A percentile compares a stretch with the other conserved stretches of the same genome.
These are phyloP conservation scores for Fusarium sp. DNA, from an alignment of 2,329 filamentous ascomycete genomes.

Conservation along the genomic window DNA sequence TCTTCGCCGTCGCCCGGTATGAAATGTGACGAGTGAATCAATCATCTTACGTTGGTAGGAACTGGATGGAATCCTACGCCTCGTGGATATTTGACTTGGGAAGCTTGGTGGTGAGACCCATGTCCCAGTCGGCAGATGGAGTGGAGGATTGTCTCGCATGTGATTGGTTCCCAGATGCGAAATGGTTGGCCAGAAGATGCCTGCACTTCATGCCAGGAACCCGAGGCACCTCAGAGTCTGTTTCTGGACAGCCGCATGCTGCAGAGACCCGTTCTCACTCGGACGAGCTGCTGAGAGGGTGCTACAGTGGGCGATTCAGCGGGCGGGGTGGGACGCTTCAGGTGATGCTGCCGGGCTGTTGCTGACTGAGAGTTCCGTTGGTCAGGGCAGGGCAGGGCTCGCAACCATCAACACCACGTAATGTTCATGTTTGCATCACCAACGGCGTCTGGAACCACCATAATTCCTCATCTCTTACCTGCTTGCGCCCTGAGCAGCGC, in stretches of 20 bases:
- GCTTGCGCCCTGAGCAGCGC: conserved; percentile 18
- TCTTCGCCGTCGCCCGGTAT: background rate
- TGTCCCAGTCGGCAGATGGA: conserved; percentile 1
- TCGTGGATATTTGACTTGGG: conserved; percentile 8
- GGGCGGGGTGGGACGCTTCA: background rate
- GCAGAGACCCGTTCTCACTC: conserved; percentile 8
- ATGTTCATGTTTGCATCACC: conserved; percentile 10
- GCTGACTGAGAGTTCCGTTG: background rate
- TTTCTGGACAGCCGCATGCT: conserved; percentile 36
- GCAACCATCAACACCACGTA: background rate
- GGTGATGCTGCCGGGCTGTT: background rate
- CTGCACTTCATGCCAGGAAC: conserved; percentile 36
- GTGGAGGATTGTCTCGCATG: background rate
- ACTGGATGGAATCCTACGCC: conserved; percentile 12
- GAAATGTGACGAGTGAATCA: background rate
- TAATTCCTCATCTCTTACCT: background rate
- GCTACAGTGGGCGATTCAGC: conserved; percentile 1
- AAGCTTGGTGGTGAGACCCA: conserved; percentile 9
- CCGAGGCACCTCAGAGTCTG: conserved; percentile 26
- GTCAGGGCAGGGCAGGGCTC: background rate
- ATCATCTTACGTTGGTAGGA: conserved; percentile 4
- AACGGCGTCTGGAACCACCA: background rate
- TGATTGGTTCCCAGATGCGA: background rate
- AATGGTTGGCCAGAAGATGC: conserved; percentile 19
- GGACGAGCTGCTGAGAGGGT: background rate